Conservation (phyloP, 169 alveolate genomes). For the Eimeria falciformis region DNA sequence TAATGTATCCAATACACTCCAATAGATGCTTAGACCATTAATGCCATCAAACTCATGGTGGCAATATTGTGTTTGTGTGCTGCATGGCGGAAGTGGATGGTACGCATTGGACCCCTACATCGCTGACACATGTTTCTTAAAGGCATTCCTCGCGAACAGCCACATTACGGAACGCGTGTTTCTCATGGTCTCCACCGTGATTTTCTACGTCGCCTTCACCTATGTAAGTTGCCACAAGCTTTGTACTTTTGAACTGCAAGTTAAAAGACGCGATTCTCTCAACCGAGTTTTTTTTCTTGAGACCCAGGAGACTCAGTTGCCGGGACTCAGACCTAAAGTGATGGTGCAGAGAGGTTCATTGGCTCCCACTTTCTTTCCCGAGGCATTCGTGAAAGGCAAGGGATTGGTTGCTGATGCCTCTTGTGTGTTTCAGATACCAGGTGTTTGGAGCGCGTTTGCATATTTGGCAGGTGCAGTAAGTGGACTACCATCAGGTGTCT, state of each 20-base stretch:
- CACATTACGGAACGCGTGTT: not conserved
- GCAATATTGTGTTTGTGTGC: not conserved
- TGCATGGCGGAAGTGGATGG: slow-evolving; percentile 5
- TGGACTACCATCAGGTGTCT: slow-evolving; percentile 11
- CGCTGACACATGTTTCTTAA: not conserved
- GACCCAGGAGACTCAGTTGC: too few species aligned
- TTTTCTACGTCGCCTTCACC: not conserved
- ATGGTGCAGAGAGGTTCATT: not conserved
- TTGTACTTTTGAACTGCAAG: too few species aligned
- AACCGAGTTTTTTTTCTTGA: too few species aligned
- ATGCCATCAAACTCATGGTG: not conserved
- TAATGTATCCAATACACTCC: not conserved
- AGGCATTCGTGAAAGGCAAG: too few species aligned
- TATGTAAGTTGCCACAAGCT: not conserved
- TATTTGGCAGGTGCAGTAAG: not conserved
- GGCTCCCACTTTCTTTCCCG: not conserved
- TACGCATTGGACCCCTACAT: not conserved
- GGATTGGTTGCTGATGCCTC: too few species aligned
- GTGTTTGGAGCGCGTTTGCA: not conserved
- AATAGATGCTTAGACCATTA: not conserved
- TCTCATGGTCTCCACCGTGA: not conserved
- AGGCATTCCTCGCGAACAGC: not conserved
- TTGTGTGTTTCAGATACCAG: not conserved
- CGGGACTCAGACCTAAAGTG: not conserved
- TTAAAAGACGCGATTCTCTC: too few species aligned